Conservation (phyloP, 2,329 filamentous ascomycete genomes). For the Penicillium griseofulvum region DNA sequence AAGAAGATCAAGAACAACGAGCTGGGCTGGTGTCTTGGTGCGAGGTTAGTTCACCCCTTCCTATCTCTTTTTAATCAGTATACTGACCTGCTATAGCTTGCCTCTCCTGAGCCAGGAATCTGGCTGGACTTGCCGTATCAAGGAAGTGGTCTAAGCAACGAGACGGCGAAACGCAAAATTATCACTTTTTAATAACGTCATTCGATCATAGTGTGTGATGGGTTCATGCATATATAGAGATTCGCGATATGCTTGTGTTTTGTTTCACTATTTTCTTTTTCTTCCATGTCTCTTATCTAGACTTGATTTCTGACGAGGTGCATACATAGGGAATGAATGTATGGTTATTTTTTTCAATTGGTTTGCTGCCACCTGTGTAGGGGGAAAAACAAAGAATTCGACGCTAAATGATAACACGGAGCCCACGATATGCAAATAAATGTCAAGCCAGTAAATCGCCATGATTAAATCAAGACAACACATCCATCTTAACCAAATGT, state of each 20-base stretch:
- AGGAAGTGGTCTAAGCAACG: conserved; percentile 61
- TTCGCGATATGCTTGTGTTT: conserved; percentile 18
- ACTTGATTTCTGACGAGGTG: conserved; percentile 16
- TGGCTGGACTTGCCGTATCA: conserved; percentile 87
- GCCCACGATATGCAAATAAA: not conserved
- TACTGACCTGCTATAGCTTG: conserved; percentile 57
- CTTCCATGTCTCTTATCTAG: conserved; percentile 12
- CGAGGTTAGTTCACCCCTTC: conserved; percentile 64
- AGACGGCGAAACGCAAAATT: conserved; percentile 14
- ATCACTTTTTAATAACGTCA: conserved; percentile 23
- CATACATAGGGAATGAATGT: conserved; percentile 12
- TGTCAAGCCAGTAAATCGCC: not conserved
- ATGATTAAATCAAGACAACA: not conserved
- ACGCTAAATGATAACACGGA: not conserved
- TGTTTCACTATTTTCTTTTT: conserved; percentile 18
- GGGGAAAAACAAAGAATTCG: not conserved
- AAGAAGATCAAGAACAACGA: conserved; percentile 99
- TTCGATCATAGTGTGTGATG: conserved; percentile 23
- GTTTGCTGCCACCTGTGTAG: not conserved
- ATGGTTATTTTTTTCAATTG: conserved; percentile 1
- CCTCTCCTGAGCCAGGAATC: conserved; percentile 77
- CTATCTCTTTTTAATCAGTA: not conserved
- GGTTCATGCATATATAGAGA: conserved; percentile 32
- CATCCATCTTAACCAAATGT: not conserved
- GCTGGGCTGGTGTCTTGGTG: conserved; percentile 95